Percentiles rank a stretch among this genome's conserved stretches.
phyloP scores from a whole-genome alignment of 805 yeast genomes.

The Kockiozyma suomiensis region DNA sequence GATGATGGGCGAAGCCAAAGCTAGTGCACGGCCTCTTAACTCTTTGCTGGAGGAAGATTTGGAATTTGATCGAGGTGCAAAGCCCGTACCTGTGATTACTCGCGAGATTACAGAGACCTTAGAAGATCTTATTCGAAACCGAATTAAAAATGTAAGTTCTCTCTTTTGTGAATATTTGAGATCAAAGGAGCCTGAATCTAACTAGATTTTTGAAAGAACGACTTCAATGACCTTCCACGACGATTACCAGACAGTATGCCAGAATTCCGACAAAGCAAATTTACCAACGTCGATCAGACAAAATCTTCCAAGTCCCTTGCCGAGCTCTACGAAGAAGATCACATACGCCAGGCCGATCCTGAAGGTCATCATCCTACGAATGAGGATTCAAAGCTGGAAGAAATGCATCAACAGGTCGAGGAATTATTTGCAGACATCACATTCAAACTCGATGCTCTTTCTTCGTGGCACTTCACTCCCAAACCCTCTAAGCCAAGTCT shows the following conservation, averaged over 20 bases:
- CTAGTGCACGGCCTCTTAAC: constrained; percentile 79
- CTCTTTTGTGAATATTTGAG: constrained; percentile 16
- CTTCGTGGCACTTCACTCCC: constrained; percentile 95
- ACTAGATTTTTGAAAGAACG: constrained; percentile 35
- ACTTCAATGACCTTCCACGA: constrained; percentile 83
- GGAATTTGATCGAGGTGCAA: constrained; percentile 89
- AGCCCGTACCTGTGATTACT: constrained; percentile 95
- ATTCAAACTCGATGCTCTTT: constrained; percentile 79
- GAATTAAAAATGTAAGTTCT: constrained; percentile 58
- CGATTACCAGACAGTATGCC: constrained; percentile 68
- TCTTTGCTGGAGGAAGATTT: constrained; percentile 78
- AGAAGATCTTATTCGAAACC: constrained; percentile 84
- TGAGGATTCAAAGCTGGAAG: constrained; percentile 63
- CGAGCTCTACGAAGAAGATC: constrained; percentile 87
- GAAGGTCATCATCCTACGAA: constrained; percentile 51
- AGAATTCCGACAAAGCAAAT: constrained; percentile 56
- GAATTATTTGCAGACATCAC: constrained; percentile 63
- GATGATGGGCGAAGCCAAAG: constrained; percentile 86
- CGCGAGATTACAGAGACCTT: constrained; percentile 81
- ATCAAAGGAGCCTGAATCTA: not conserved
- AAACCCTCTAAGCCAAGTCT: constrained; percentile 79
- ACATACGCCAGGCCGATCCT: constrained; percentile 45
- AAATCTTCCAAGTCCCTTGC: constrained; percentile 89
- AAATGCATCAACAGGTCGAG: constrained; percentile 76
- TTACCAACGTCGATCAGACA: constrained; percentile 73